Conservation (phyloP, 768 basidiomycete genomes). For the Cantharellus cinnabarinus region DNA sequence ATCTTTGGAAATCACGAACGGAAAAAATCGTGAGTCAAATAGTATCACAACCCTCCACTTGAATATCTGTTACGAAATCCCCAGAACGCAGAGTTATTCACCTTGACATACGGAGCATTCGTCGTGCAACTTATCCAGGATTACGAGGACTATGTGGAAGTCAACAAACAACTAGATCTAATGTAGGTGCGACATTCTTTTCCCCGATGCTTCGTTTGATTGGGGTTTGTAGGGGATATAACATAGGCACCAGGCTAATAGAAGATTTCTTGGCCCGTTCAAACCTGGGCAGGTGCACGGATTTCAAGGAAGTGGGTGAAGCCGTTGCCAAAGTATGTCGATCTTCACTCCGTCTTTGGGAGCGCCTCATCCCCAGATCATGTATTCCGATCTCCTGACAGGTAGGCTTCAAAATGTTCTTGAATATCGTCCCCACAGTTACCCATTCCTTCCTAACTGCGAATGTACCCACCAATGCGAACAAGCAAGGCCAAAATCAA, state of each 20-base stretch:
- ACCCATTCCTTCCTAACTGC: constrained; percentile 29
- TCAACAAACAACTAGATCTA: constrained; percentile 86
- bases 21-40: constrained; percentile 70
- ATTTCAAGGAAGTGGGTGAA: constrained; percentile 90
- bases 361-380: neutral
- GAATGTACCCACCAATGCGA: neutral
- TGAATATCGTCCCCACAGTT: constrained; percentile 72
- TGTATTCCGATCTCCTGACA: constrained; percentile 15
- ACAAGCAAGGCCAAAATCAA: neutral
- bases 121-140: constrained; percentile 98
- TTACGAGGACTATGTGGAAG: constrained; percentile 91
- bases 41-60: neutral
- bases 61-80: neutral
- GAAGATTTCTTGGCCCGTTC: constrained; percentile 95
- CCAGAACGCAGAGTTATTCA: constrained; percentile 93
- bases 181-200: constrained; percentile 17
- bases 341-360: neutral
- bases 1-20: constrained; percentile 82
- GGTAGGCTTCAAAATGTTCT: constrained; percentile 96
- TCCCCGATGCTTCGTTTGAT: neutral
- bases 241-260: constrained; percentile 87
- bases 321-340: constrained; percentile 70
- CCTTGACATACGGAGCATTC: constrained; percentile 89
- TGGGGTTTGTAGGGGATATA: constrained; percentile 61
- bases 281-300: constrained; percentile 72